These are phyloP conservation scores for Phytophthora pluvialis DNA, from an alignment of 352 stramenopile genomes.

Conservation along the genomic window DNA sequence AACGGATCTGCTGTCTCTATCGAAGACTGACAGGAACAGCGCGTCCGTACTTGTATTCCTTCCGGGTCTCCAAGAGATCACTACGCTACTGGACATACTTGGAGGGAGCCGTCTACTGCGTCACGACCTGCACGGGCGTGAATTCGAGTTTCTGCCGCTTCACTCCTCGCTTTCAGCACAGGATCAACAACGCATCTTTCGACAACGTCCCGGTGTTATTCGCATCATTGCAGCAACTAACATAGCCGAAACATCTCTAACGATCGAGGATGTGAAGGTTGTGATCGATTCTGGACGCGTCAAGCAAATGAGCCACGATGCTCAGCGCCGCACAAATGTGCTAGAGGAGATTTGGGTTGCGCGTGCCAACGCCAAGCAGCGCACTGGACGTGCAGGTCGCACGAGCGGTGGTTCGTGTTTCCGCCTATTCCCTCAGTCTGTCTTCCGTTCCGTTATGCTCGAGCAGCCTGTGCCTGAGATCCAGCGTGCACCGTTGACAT, in stretches of 20 bases:
- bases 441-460: conserved; percentile 79
- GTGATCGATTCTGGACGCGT: conserved; percentile 97
- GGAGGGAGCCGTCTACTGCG: conserved; percentile 58
- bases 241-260: conserved; percentile 97
- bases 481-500: conserved; percentile 94
- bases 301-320: conserved; percentile 89
- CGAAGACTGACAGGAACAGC: conserved; percentile 28
- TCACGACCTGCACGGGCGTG: conserved; percentile 37
- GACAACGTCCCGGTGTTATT: conserved; percentile 54
- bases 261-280: conserved; percentile 93
- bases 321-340: conserved; percentile 89
- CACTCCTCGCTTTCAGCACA: conserved; percentile 94
- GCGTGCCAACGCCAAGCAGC: conserved; percentile 91
- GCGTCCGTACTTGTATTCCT: conserved; percentile 97
- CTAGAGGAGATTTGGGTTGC: conserved; percentile 91
- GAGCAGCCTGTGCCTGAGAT: conserved; percentile 94
- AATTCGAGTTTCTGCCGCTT: conserved; percentile 88
- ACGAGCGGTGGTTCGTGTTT: conserved; percentile 91
- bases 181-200: conserved; percentile 95
- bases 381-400: conserved; percentile 92
- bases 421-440: conserved; percentile 85
- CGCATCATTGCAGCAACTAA: conserved; percentile 98
- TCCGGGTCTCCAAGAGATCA: conserved; percentile 95
- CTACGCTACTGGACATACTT: conserved; percentile 78
- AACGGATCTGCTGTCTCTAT: conserved; percentile 44